A percentile compares a stretch with the other conserved stretches of the same genome.
phyloP scores from a whole-genome alignment of 768 basidiomycete species.

The Rhizopogon vesiculosus region DNA sequence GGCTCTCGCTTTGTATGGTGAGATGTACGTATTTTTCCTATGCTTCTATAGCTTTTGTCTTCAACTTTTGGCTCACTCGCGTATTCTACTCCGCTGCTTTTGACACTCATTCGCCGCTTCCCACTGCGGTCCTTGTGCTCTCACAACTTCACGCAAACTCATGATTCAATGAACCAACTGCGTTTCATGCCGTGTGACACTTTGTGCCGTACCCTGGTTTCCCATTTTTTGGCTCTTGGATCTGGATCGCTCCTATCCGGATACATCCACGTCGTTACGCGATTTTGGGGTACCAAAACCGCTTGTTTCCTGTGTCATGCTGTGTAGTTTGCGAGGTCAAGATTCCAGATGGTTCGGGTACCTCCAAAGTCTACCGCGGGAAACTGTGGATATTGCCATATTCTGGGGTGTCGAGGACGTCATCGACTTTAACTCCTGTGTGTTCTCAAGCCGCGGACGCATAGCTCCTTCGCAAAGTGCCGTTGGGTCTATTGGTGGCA shows the following conservation, averaged over 20 bases:
- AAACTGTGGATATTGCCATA: conserved; percentile 50
- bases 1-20: conserved; percentile 58
- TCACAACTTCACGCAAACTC: background rate
- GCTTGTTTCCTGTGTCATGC: background rate
- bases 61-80: background rate
- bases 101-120: background rate
- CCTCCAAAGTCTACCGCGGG: conserved; percentile 55
- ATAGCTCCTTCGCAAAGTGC: conserved; percentile 5
- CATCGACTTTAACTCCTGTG: conserved; percentile 11
- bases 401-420: conserved; percentile 46
- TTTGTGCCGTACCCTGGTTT: background rate
- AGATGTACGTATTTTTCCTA: conserved; percentile 44
- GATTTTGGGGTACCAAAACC: background rate
- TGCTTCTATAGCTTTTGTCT: background rate
- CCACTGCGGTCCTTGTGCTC: background rate
- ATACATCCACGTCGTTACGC: background rate
- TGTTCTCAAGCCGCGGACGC: conserved; percentile 12
- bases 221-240: background rate
- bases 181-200: background rate
- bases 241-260: background rate
- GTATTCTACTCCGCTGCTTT: conserved; percentile 1
- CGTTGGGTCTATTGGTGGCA: background rate
- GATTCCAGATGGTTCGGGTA: conserved; percentile 62
- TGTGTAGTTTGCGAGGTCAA: conserved; percentile 41
- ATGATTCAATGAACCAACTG: conserved; percentile 10